These are phyloP conservation scores for Amanita muscaria DNA, from an alignment of 768 basidiomycete genomes.

Conservation along the genomic window DNA sequence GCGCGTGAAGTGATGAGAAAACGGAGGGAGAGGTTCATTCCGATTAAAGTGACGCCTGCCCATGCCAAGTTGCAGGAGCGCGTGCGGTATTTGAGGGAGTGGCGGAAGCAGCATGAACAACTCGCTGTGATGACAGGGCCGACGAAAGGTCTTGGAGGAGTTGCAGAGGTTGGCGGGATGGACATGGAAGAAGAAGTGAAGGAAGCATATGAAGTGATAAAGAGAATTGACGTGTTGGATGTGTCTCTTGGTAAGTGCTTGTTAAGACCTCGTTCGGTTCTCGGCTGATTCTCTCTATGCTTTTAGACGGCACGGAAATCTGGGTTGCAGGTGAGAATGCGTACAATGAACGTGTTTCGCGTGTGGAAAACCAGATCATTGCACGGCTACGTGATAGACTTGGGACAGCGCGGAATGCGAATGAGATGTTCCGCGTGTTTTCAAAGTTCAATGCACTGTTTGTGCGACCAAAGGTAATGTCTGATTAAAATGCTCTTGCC, in stretches of 20 bases:
- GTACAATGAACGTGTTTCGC: constrained; percentile 94
- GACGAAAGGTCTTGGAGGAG: constrained; percentile 66
- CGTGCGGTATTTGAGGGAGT: constrained; percentile 77
- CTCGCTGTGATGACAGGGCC: constrained; percentile 95
- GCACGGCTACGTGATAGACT: constrained; percentile 84
- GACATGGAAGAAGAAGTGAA: constrained; percentile 98
- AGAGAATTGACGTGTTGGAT: constrained; percentile 92
- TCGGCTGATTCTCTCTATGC: constrained; percentile 1
- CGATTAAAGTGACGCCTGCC: constrained; percentile 88
- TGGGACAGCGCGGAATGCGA: constrained; percentile 93
- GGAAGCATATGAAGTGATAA: constrained; percentile 94
- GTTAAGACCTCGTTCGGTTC: neutral
- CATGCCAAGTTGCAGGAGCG: constrained; percentile 90
- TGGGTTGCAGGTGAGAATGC: constrained; percentile 97
- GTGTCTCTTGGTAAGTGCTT: constrained; percentile 69
- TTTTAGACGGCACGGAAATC: constrained; percentile 87
- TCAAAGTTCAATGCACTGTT: constrained; percentile 97
- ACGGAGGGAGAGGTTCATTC: constrained; percentile 87
- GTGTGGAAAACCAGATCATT: constrained; percentile 99
- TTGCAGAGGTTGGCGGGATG: constrained; percentile 74
- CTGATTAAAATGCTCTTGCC: neutral
- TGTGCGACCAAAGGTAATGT: constrained; percentile 84
- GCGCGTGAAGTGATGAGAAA: constrained; percentile 89
- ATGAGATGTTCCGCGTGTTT: constrained; percentile 99
- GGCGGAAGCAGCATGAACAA: constrained; percentile 97